phyloP scores from a whole-genome alignment of 2,329 filamentous ascomycete species.

The Monilinia fructicola region DNA sequence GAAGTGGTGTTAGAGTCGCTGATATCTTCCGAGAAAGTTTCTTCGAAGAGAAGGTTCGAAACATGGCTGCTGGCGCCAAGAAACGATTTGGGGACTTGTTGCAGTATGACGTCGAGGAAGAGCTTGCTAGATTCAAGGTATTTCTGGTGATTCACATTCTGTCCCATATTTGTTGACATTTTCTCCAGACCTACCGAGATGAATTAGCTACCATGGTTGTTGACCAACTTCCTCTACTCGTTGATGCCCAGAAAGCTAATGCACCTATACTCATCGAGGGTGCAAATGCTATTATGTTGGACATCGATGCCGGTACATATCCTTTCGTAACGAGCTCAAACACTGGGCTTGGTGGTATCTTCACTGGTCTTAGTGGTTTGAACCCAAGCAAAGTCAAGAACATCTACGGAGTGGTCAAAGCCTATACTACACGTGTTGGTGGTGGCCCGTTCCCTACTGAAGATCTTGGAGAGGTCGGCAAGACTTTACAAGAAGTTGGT shows the following conservation, averaged over 20 bases:
- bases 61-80: conserved; percentile 61
- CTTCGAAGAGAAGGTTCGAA: conserved; percentile 66
- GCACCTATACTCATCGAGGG: conserved; percentile 67
- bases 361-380: conserved; percentile 60
- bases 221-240: conserved; percentile 63
- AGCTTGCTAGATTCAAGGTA: conserved; percentile 59
- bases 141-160: conserved; percentile 28
- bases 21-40: conserved; percentile 66
- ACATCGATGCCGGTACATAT: conserved; percentile 57
- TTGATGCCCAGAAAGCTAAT: conserved; percentile 57
- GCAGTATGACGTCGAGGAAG: conserved; percentile 66
- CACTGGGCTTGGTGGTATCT: conserved; percentile 56
- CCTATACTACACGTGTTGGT: conserved; percentile 50
- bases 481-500: conserved; percentile 50
- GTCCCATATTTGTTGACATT: conserved; percentile 3
- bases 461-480: conserved; percentile 47
- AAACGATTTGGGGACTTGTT: conserved; percentile 68
- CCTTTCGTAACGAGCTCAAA: conserved; percentile 41
- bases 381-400: conserved; percentile 61
- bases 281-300: conserved; percentile 66
- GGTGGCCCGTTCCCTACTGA: conserved; percentile 68
- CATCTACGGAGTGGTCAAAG: conserved; percentile 64
- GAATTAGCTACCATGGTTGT: conserved; percentile 61
- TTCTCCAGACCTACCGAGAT: conserved; percentile 48
- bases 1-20: conserved; percentile 64